These are phyloP conservation scores for Porogramme epimiltina DNA, from an alignment of 1,284 basidiomycete genomes.

Conservation along the genomic window DNA sequence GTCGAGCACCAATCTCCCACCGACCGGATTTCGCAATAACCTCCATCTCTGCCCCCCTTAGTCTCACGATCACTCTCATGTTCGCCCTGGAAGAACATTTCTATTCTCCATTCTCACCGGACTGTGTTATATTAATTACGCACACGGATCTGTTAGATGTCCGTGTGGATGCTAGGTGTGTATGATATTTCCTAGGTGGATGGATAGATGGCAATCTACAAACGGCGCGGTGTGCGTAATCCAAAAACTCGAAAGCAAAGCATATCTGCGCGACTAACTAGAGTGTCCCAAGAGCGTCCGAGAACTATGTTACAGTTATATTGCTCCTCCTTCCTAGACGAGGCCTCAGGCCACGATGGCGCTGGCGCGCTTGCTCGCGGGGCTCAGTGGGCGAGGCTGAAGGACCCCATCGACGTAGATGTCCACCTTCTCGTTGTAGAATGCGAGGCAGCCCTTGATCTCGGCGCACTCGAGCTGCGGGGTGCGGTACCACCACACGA, in stretches of 20 bases:
- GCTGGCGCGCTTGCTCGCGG: conserved; percentile 14
- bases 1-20: conserved; percentile 16
- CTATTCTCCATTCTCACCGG: too few relatives aligned
- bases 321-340: not conserved
- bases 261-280: conserved; percentile 13
- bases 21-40: conserved; percentile 1
- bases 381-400: conserved; percentile 32
- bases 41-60: not conserved
- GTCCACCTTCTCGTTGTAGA: conserved; percentile 69
- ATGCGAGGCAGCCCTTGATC: conserved; percentile 57
- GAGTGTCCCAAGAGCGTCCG: conserved; percentile 5
- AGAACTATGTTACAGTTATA: conserved; percentile 5
- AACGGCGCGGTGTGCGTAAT: not conserved
- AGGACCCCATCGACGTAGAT: conserved; percentile 64
- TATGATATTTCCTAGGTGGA: too few relatives aligned
- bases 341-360: conserved; percentile 1
- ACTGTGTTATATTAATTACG: too few relatives aligned
- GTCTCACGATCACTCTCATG: not conserved
- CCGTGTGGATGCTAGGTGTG: too few relatives aligned
- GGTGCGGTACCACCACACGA: conserved; percentile 66
- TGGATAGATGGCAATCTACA: not conserved
- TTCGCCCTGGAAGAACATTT: too few relatives aligned
- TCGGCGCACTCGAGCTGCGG: conserved; percentile 51
- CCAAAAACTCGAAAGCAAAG: conserved; percentile 10
- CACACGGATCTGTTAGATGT: too few relatives aligned